These are phyloP conservation scores for Houttuynia cordata DNA, from an alignment of 164 flowering plant species.

Conservation along the genomic window DNA sequence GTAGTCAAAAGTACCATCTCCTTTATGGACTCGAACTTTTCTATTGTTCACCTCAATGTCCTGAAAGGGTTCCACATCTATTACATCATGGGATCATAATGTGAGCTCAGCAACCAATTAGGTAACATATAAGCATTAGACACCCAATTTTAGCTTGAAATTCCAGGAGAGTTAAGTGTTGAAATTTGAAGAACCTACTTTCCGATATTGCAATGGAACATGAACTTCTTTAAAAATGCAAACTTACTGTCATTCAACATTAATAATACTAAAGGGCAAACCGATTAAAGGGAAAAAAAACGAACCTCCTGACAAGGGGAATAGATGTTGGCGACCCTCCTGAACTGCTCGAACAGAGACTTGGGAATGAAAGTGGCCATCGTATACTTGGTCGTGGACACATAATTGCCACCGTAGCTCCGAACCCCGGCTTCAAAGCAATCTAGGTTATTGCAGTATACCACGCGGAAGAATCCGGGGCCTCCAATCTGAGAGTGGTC, in stretches of 20 bases:
- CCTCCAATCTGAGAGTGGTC: constrained; percentile 63
- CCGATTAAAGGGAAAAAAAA: background rate
- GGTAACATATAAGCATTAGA: background rate
- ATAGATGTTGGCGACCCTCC: constrained; percentile 71
- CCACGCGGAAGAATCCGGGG: constrained; percentile 70
- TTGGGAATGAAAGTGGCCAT: constrained; percentile 62
- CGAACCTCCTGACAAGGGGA: constrained; percentile 43
- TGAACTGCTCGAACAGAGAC: constrained; percentile 75
- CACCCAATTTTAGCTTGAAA: background rate
- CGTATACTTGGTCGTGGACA: constrained; percentile 67
- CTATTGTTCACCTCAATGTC: constrained; percentile 81
- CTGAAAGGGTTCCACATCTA: constrained; percentile 26
- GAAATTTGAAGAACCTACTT: too few species aligned
- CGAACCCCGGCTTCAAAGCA: constrained; percentile 26
- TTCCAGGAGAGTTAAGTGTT: background rate
- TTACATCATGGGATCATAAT: background rate
- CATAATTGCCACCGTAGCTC: constrained; percentile 46
- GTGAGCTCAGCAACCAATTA: background rate
- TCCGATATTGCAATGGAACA: too few species aligned
- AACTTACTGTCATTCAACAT: too few species aligned
- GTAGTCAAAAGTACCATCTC: constrained; percentile 44
- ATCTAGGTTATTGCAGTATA: constrained; percentile 54
- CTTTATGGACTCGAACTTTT: constrained; percentile 51
- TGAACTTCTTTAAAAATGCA: too few species aligned
- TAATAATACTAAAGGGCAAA: too few species aligned